These are phyloP conservation scores for Sporothrix protearum DNA, from an alignment of 2,329 filamentous ascomycete species.

Conservation along the genomic window DNA sequence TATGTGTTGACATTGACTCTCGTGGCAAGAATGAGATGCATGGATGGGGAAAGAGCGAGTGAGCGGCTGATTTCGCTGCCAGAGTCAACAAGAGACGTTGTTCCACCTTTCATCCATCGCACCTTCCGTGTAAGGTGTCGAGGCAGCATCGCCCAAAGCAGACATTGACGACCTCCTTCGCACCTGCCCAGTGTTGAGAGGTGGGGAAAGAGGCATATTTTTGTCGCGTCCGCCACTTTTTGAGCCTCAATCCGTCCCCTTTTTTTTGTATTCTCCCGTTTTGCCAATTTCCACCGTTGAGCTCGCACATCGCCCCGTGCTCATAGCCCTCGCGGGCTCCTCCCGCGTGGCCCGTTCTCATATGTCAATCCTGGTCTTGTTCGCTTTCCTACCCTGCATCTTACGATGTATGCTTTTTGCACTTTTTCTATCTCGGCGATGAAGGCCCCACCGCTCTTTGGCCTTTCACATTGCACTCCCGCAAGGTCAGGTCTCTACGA, in stretches of 20 bases:
- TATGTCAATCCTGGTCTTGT: not conserved
- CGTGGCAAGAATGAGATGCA: not conserved
- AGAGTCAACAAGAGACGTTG: not conserved
- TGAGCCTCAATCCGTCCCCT: not conserved
- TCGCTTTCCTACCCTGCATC: not conserved
- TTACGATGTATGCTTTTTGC: not conserved
- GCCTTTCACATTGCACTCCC: not conserved
- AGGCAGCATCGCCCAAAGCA: not conserved
- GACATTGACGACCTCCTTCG: not conserved
- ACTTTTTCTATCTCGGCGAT: not conserved
- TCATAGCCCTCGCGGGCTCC: not conserved
- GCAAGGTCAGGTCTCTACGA: not conserved
- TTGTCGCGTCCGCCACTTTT: not conserved
- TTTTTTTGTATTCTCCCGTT: not conserved
- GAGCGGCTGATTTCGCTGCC: not conserved
- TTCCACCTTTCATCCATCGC: not conserved
- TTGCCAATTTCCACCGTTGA: not conserved
- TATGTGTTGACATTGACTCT: not conserved
- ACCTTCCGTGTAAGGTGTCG: not conserved
- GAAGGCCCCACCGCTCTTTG: not conserved
- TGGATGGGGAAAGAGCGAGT: not conserved
- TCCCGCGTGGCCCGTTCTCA: not conserved
- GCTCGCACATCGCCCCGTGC: not conserved
- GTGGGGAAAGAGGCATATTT: not conserved
- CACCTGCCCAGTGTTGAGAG: not conserved